phyloP scores from a whole-genome alignment of 1,139 yeast genomes.

The Debaryomycetaceae sp. region DNA sequence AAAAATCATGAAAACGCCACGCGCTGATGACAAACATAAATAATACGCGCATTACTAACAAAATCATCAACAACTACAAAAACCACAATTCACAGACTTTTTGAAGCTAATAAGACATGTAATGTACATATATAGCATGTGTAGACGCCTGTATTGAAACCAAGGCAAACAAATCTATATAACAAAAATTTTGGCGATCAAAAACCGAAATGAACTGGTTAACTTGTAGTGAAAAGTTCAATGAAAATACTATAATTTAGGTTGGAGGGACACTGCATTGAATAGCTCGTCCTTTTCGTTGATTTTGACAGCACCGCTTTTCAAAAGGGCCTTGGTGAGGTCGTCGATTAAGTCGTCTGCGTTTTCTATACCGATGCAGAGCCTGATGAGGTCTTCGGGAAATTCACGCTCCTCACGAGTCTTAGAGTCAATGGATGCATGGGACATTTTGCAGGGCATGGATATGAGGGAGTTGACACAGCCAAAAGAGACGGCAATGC shows the following conservation, averaged over 20 bases:
- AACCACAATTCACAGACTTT: too few species aligned
- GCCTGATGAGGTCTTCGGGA: constrained; percentile 86
- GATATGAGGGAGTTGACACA: constrained; percentile 89
- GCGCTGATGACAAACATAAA: constrained; percentile 1
- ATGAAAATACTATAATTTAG: constrained; percentile 26
- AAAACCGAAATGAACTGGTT: neutral
- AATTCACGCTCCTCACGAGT: constrained; percentile 82
- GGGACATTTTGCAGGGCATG: constrained; percentile 94
- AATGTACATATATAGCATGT: neutral
- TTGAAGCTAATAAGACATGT: neutral
- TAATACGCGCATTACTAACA: constrained; percentile 6
- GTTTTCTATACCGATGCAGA: constrained; percentile 85
- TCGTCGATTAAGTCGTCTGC: constrained; percentile 67
- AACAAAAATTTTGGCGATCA: neutral
- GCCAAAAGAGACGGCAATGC: constrained; percentile 91
- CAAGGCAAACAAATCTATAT: neutral
- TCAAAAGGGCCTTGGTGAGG: constrained; percentile 63
- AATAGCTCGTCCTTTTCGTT: constrained; percentile 43
- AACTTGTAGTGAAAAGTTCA: neutral
- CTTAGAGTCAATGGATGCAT: constrained; percentile 89
- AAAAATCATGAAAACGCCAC: constrained; percentile 1
- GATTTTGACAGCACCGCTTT: constrained; percentile 57
- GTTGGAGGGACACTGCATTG: constrained; percentile 40
- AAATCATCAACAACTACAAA: constrained; percentile 1
- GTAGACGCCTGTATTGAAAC: neutral